A percentile compares a stretch with the other conserved stretches of the same genome.
These are phyloP conservation scores for Penicillium sclerotigenum DNA, from an alignment of 2,329 filamentous ascomycete genomes.

Conservation along the genomic window DNA sequence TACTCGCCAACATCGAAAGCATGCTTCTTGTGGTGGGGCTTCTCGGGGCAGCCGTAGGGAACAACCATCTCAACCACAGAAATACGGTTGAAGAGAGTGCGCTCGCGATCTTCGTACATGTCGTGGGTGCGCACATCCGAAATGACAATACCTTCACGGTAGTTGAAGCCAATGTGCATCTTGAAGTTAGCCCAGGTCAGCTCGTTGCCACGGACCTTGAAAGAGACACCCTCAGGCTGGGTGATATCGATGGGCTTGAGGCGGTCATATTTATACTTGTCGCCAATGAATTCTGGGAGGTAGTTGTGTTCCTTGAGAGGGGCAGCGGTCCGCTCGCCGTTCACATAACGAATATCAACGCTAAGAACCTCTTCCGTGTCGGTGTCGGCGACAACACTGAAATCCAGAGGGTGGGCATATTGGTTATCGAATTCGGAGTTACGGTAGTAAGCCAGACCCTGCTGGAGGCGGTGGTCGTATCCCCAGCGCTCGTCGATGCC, in stretches of 20 bases:
- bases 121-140: slow-evolving; percentile 43
- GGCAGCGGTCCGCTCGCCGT: slow-evolving; percentile 24
- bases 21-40: slow-evolving; percentile 30
- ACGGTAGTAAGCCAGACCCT: slow-evolving; percentile 36
- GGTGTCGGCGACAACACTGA: slow-evolving; percentile 27
- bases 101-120: slow-evolving; percentile 28
- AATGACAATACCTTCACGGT: slow-evolving; percentile 55
- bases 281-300: slow-evolving; percentile 27
- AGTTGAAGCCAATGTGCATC: slow-evolving; percentile 49
- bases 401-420: slow-evolving; percentile 32
- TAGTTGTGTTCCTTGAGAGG: slow-evolving; percentile 28
- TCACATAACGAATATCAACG: slow-evolving; percentile 27
- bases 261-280: slow-evolving; percentile 25
- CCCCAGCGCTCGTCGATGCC: slow-evolving; percentile 38
- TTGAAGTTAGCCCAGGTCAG: slow-evolving; percentile 30
- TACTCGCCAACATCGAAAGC: slow-evolving; percentile 31
- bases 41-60: slow-evolving; percentile 27
- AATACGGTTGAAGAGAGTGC: slow-evolving; percentile 31
- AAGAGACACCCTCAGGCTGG: slow-evolving; percentile 30
- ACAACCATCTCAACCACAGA: slow-evolving; percentile 31
- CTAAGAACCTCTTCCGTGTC: slow-evolving; percentile 30
- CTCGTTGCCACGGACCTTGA: slow-evolving; percentile 31
- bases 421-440: slow-evolving; percentile 30
- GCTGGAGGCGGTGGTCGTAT: slow-evolving; percentile 33
- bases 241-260: slow-evolving; percentile 30